Evolutionary conservation across 2,329 filamentous ascomycete species (phyloP).

Genomic region (Anisogramma anomala): DNA sequence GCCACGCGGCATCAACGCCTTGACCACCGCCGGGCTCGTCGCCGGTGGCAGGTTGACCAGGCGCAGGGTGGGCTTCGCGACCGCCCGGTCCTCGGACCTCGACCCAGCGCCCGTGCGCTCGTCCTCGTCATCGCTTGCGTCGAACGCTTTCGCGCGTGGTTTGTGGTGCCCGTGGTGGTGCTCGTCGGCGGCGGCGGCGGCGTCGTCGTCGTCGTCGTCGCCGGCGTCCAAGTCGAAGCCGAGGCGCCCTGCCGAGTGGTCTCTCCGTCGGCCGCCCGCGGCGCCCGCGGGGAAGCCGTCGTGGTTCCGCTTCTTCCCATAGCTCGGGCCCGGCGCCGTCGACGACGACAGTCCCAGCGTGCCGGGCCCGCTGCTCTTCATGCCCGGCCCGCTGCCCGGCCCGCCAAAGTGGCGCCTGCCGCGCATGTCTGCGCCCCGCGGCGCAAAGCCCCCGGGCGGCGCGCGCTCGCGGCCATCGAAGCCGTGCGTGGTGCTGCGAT

Average conservation of each 20-base stretch:
- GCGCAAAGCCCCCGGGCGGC: constrained; percentile 11
- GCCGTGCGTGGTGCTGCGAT: background rate
- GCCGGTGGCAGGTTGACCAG: constrained; percentile 50
- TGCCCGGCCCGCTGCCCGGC: constrained; percentile 37
- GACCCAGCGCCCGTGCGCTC: constrained; percentile 23
- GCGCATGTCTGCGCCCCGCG: constrained; percentile 18
- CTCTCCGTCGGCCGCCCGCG: constrained; percentile 20
- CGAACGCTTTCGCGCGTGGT: constrained; percentile 59
- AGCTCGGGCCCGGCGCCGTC: constrained; percentile 31
- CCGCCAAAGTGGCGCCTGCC: constrained; percentile 56
- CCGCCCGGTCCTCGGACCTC: constrained; percentile 44
- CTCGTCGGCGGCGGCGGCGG: no score
- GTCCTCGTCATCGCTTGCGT: constrained; percentile 47
- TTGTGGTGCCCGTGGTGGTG: constrained; percentile 24
- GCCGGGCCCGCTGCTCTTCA: constrained; percentile 48
- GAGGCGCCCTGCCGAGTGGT: constrained; percentile 22
- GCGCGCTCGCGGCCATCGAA: background rate
- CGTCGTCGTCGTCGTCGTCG: constrained; percentile 22
- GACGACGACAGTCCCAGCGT: constrained; percentile 36
- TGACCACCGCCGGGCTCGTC: constrained; percentile 48
- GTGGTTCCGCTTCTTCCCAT: constrained; percentile 43
- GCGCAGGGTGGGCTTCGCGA: constrained; percentile 51
- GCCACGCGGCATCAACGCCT: constrained; percentile 44
- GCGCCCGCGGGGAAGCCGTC: constrained; percentile 31
- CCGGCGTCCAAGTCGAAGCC: constrained; percentile 33